Percentiles rank a stretch among this genome's conserved stretches.
Conservation (phyloP, 139 green algal genomes). For the Parachlorella kessleri region DNA sequence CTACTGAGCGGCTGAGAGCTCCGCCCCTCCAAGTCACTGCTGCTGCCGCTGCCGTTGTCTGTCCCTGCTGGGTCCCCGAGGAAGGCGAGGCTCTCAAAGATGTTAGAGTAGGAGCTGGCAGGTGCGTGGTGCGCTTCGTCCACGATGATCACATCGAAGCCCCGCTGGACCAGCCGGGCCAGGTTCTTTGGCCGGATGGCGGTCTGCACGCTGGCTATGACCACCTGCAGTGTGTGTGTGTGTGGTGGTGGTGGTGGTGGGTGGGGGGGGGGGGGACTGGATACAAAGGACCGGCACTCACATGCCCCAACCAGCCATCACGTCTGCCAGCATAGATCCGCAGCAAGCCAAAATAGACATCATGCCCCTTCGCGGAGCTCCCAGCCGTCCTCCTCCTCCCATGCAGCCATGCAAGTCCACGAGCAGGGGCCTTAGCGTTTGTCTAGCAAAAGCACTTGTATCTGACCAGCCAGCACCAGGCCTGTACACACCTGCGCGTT, state of each 20-base stretch:
- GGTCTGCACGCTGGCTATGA: slow-evolving; percentile 30
- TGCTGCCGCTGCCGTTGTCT: neutral
- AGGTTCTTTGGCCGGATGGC: neutral
- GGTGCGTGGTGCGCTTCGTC: slow-evolving; percentile 36
- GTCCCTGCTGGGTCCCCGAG: neutral
- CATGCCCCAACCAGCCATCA: too few relatives aligned
- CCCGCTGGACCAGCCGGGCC: neutral
- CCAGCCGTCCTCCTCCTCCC: too few relatives aligned
- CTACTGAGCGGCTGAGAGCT: too few relatives aligned
- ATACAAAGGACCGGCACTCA: too few relatives aligned
- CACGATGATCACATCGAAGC: slow-evolving; percentile 20
- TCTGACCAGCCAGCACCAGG: neutral
- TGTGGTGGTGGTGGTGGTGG: too few relatives aligned
- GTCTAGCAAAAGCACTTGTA: neutral
- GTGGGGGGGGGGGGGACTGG: too few relatives aligned
- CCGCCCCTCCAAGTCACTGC: neutral
- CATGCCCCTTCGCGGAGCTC: too few relatives aligned
- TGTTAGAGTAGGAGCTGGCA: slow-evolving; percentile 7
- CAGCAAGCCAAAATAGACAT: too few relatives aligned
- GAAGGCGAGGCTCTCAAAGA: slow-evolving; percentile 24
- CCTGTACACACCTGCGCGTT: slow-evolving; percentile 12
- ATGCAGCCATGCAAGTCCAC: too few relatives aligned
- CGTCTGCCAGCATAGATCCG: too few relatives aligned
- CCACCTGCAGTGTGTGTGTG: slow-evolving; percentile 21
- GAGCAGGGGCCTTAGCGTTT: too few relatives aligned